These are phyloP conservation scores for Apiotrichum gamsii DNA, from an alignment of 1,284 basidiomycete genomes.

Conservation along the genomic window DNA sequence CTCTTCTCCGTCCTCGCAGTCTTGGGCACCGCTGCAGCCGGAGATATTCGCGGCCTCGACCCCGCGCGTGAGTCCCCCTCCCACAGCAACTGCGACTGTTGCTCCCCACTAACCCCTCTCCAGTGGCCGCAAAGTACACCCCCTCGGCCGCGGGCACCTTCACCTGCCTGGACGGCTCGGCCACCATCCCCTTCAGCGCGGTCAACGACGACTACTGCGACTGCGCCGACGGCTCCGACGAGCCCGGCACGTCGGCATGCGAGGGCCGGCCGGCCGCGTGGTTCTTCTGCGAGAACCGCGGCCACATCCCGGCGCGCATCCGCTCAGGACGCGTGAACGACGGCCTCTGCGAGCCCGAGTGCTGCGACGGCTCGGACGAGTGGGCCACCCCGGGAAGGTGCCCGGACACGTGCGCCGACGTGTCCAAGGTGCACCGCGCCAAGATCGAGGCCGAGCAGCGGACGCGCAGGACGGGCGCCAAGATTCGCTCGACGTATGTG, in stretches of 20 bases:
- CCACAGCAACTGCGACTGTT: background rate
- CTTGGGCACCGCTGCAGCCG: slow-evolving; percentile 3
- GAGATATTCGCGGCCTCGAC: slow-evolving; percentile 12
- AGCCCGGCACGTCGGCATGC: slow-evolving; percentile 89
- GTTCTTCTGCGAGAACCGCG: slow-evolving; percentile 85
- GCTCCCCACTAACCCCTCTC: background rate
- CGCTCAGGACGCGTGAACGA: slow-evolving; percentile 83
- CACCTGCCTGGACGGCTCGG: slow-evolving; percentile 40
- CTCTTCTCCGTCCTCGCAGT: slow-evolving; percentile 11
- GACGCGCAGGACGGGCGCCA: slow-evolving; percentile 79
- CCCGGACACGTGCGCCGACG: slow-evolving; percentile 67
- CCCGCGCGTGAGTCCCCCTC: slow-evolving; percentile 10
- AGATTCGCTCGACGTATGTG: slow-evolving; percentile 84
- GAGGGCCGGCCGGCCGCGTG: slow-evolving; percentile 51
- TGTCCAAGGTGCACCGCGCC: slow-evolving; percentile 65
- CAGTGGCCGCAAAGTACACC: slow-evolving; percentile 15
- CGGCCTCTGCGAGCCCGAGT: slow-evolving; percentile 87
- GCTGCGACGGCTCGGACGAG: slow-evolving; percentile 98
- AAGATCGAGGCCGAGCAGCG: slow-evolving; percentile 65
- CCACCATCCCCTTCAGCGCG: slow-evolving; percentile 57
- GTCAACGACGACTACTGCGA: slow-evolving; percentile 96
- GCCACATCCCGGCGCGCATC: slow-evolving; percentile 76
- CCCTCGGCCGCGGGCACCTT: slow-evolving; percentile 17
- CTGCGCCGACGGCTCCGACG: slow-evolving; percentile 86
- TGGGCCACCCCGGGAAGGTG: slow-evolving; percentile 62